Evolutionary conservation across 2,329 filamentous ascomycete genomes (phyloP).

Genomic region (Neobulgaria alba): DNA sequence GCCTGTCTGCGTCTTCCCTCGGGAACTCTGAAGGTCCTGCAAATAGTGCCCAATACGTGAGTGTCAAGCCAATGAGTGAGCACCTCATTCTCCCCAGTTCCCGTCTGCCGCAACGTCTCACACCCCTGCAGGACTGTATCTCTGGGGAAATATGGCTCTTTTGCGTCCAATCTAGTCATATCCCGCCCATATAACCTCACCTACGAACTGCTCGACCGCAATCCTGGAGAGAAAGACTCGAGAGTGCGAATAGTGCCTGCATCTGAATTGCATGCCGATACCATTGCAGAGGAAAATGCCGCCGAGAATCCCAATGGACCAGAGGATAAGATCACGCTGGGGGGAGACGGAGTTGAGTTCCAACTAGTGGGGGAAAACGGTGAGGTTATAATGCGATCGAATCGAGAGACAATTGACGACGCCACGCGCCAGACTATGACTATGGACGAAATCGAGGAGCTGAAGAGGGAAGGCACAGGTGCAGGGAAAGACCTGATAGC

Average conservation of each 20-base stretch:
- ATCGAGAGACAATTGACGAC: slow-evolving; percentile 51
- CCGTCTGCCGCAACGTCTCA: slow-evolving; percentile 9
- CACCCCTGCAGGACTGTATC: slow-evolving; percentile 60
- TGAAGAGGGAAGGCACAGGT: slow-evolving; percentile 64
- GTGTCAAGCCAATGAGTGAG: slow-evolving; percentile 23
- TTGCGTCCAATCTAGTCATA: slow-evolving; percentile 81
- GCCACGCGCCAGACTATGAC: slow-evolving; percentile 66
- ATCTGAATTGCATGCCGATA: slow-evolving; percentile 74
- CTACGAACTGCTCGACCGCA: slow-evolving; percentile 75
- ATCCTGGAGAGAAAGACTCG: slow-evolving; percentile 54
- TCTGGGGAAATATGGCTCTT: slow-evolving; percentile 85
- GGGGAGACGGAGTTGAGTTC: slow-evolving; percentile 36
- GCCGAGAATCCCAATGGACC: slow-evolving; percentile 31
- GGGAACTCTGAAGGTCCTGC: slow-evolving; percentile 47
- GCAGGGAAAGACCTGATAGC: slow-evolving; percentile 85
- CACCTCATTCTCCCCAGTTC: slow-evolving; percentile 10
- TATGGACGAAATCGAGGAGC: slow-evolving; percentile 60
- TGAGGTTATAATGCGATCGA: slow-evolving; percentile 45
- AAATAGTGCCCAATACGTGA: slow-evolving; percentile 53
- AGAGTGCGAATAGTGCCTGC: slow-evolving; percentile 71
- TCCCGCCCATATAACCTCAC: slow-evolving; percentile 88
- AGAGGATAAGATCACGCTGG: slow-evolving; percentile 32
- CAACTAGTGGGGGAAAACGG: slow-evolving; percentile 39
- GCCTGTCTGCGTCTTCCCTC: slow-evolving; percentile 51
- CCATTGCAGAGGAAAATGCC: slow-evolving; percentile 46